Evolutionary conservation across 2,329 filamentous ascomycete species (phyloP).

Genomic region (Aschersonia sp.): DNA sequence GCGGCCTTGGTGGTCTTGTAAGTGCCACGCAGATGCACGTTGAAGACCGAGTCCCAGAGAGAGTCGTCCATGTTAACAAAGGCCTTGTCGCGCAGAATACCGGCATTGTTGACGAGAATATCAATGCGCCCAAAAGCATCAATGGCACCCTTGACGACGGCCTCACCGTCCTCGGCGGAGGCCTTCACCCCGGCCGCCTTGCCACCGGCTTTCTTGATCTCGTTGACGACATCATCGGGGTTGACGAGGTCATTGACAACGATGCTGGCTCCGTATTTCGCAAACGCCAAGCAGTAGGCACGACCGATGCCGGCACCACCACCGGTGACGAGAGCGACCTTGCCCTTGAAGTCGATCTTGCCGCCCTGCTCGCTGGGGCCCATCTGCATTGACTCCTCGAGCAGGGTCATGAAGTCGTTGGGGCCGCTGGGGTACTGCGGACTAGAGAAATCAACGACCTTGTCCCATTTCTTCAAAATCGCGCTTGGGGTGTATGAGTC

Average conservation of each 20-base stretch:
- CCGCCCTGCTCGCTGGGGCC: conserved; percentile 57
- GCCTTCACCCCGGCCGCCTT: conserved; percentile 88
- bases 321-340: conserved; percentile 77
- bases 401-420: conserved; percentile 74
- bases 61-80: conserved; percentile 96
- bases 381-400: conserved; percentile 72
- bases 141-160: conserved; percentile 82
- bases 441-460: conserved; percentile 68
- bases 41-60: conserved; percentile 82
- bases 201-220: conserved; percentile 82
- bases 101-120: conserved; percentile 94
- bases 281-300: conserved; percentile 76
- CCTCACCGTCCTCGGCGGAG: conserved; percentile 82
- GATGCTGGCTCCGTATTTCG: conserved; percentile 67
- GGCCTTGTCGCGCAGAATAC: conserved; percentile 94
- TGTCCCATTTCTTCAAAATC: conserved; percentile 77
- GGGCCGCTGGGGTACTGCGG: conserved; percentile 72
- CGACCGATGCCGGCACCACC: conserved; percentile 85
- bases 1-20: conserved; percentile 96
- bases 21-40: conserved; percentile 84
- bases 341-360: conserved; percentile 67
- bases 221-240: conserved; percentile 77
- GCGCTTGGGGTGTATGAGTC: conserved; percentile 76
- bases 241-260: conserved; percentile 95
- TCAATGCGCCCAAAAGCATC: conserved; percentile 89